phyloP scores from a whole-genome alignment of 2,329 filamentous ascomycete genomes.

The Sporothrix inflata region DNA sequence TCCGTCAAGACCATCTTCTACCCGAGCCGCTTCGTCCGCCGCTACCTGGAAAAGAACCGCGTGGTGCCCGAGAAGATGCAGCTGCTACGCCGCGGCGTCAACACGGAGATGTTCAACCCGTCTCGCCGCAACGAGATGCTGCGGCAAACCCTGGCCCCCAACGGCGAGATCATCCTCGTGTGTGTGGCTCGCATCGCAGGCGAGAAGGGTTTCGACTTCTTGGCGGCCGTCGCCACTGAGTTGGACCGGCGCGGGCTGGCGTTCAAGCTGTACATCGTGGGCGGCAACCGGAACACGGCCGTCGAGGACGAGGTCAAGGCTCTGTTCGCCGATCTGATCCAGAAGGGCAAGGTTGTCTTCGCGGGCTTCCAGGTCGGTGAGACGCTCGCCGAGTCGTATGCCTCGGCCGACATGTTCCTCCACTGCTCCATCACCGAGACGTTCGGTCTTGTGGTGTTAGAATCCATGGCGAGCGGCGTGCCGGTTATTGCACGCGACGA shows the following conservation, averaged over 20 bases:
- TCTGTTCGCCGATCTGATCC: slow-evolving; percentile 57
- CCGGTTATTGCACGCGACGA: slow-evolving; percentile 71
- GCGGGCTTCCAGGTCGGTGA: slow-evolving; percentile 66
- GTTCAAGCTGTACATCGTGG: slow-evolving; percentile 69
- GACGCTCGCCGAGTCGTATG: slow-evolving; percentile 66
- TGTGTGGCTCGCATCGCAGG: slow-evolving; percentile 69
- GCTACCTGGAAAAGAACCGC: slow-evolving; percentile 61
- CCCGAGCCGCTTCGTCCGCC: slow-evolving; percentile 64
- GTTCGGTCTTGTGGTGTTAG: slow-evolving; percentile 70
- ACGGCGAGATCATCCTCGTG: slow-evolving; percentile 66
- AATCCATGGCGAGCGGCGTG: slow-evolving; percentile 71
- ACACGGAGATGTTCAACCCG: slow-evolving; percentile 65
- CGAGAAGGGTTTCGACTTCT: slow-evolving; percentile 72
- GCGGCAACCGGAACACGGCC: slow-evolving; percentile 66
- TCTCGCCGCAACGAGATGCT: slow-evolving; percentile 54
- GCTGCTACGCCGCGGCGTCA: slow-evolving; percentile 66
- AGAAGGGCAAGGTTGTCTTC: slow-evolving; percentile 62
- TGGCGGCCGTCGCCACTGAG: slow-evolving; percentile 58
- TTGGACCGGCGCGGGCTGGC: slow-evolving; percentile 59
- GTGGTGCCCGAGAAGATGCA: slow-evolving; percentile 62
- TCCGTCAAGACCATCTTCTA: slow-evolving; percentile 71
- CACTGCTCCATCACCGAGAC: slow-evolving; percentile 74
- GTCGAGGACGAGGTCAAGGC: slow-evolving; percentile 64
- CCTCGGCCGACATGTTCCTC: slow-evolving; percentile 69
- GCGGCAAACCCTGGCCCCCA: slow-evolving; percentile 59